Evolutionary conservation across 2,329 filamentous ascomycete genomes (phyloP).

Genomic region (Fusarium sterilihyphosum): DNA sequence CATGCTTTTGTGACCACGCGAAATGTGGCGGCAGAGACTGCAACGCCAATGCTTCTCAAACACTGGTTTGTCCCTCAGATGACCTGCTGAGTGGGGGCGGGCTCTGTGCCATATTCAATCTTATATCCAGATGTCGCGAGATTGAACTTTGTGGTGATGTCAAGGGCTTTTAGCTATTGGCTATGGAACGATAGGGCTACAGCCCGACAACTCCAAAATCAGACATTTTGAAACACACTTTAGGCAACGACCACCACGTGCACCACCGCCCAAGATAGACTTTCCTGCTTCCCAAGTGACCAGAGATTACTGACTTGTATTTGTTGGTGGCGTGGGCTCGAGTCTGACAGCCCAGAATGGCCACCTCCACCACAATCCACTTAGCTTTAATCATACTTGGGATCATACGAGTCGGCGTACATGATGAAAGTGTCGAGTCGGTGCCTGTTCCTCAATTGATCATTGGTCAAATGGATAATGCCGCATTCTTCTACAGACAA

Average conservation of each 20-base stretch:
- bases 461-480: neutral
- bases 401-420: neutral
- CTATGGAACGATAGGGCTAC: neutral
- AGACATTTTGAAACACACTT: neutral
- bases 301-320: too few species aligned
- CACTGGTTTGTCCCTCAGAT: neutral
- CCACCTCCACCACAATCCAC: neutral
- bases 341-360: neutral
- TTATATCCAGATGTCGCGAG: fast-evolving
- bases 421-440: neutral
- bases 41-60: fast-evolving
- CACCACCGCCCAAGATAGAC: neutral
- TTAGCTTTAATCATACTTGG: neutral
- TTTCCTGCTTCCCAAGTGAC: neutral
- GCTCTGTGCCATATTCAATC: neutral
- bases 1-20: neutral
- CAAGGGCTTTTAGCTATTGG: neutral
- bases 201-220: neutral
- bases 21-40: neutral
- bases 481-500: neutral
- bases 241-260: too few species aligned
- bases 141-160: neutral
- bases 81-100: fast-evolving
- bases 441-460: neutral
- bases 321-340: fast-evolving